Evolutionary conservation across 2,329 filamentous ascomycete genomes (phyloP), one percentile per base, ranked within the genome.

Genomic region (Talaromyces sp.): DNA sequence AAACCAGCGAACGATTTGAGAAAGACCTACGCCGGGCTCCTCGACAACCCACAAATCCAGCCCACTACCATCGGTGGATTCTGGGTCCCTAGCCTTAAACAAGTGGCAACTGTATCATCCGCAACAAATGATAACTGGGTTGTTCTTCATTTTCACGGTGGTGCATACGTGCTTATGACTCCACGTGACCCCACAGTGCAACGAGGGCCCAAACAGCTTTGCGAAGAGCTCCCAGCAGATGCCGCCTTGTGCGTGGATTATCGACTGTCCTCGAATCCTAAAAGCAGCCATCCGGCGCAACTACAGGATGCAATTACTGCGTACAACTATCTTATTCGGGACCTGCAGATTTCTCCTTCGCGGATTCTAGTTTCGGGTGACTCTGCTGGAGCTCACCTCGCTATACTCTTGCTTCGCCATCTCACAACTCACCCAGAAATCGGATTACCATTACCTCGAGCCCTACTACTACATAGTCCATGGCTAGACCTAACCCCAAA

Each of bases 361-460:
- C 67, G 67, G 3, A 71, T 73, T 45, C 61, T 73, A 9, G 63
- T 73, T 1, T 69, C 68, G 19, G 71, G 71, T 4, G 71, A 73
- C 22, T 69, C 68, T 62, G 65, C 69, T 17, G 71, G 71, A 2
- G 71, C 63, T 1, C 65, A 73, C n/a, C 70, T 73, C 15, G 67
- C 65, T 1, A 35, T 73, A 7, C 66, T 62, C 6, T 54, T 73
- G 7, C 66, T 73, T 5, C 70, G 70, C 5, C 72, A 72, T 62
- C 67, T 72, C 0, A 63, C 64, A 15, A 52, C 68, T 17, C 65
- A 61, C 19, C 61, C 61, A 11, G 47, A 62, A 11, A 31, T 3
- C 9, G 61, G 61, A 9, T 3, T 56, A 17, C 49, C 61, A 25
- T 41, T 62, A n/a, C 61, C 61, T 39, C 61, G 61, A 2, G 47